Evolutionary conservation across 306 rosid species (phyloP).

Genomic region (Sindora glabra): DNA sequence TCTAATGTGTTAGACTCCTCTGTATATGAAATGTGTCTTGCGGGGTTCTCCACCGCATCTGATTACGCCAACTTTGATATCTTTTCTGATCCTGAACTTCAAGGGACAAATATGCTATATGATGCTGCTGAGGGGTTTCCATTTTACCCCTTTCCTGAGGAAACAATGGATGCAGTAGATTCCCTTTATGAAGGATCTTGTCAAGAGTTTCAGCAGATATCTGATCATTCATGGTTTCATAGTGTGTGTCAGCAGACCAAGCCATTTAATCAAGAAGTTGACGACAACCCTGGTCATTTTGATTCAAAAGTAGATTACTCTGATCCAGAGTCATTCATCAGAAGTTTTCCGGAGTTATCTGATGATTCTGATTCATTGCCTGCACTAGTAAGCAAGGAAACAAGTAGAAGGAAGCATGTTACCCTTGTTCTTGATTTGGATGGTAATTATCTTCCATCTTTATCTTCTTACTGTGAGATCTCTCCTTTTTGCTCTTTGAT

Average conservation of each 20-base stretch:
- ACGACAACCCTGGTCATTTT: constrained; percentile 13
- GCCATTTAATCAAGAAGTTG: constrained; percentile 35
- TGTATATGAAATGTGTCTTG: constrained; percentile 36
- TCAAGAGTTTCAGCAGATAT: constrained; percentile 32
- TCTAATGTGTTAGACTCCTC: constrained; percentile 46
- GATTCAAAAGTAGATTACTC: constrained; percentile 51
- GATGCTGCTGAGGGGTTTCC: constrained; percentile 36
- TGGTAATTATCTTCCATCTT: constrained; percentile 39
- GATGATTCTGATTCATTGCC: constrained; percentile 52
- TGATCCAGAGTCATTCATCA: constrained; percentile 68
- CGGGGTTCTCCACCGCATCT: constrained; percentile 32
- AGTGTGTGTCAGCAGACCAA: constrained; percentile 40
- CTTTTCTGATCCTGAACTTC: constrained; percentile 33
- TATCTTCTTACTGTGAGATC: too few relatives aligned
- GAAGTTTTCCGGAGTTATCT: constrained; percentile 42
- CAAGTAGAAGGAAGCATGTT: constrained; percentile 35
- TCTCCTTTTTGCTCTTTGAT: not conserved
- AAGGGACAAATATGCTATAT: constrained; percentile 35
- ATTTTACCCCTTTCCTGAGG: constrained; percentile 41
- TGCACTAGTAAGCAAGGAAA: constrained; percentile 47
- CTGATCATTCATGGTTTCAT: constrained; percentile 38
- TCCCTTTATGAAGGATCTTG: constrained; percentile 22
- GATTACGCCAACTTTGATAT: constrained; percentile 21
- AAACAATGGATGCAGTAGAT: constrained; percentile 28
- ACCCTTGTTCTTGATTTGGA: constrained; percentile 94